phyloP scores from a whole-genome alignment of 805 yeast species.

The Komagataella pastoris region DNA sequence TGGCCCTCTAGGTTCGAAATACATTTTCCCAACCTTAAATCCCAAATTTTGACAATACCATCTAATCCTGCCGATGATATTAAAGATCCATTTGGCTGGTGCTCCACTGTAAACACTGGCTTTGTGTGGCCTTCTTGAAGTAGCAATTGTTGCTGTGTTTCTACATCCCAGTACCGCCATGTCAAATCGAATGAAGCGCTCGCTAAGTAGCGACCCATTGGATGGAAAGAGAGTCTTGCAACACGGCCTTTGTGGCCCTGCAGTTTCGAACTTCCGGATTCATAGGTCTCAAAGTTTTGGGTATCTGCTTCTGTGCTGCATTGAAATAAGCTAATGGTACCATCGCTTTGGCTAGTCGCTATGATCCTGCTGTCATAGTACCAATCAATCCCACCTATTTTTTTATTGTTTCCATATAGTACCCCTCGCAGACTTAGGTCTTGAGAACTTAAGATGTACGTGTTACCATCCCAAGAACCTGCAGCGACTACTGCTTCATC shows the following conservation, averaged over 20 bases:
- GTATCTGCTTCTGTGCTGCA: neutral
- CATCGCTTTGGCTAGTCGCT: conserved; percentile 35
- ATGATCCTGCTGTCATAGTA: conserved; percentile 6
- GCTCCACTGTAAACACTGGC: conserved; percentile 46
- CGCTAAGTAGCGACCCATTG: conserved; percentile 39
- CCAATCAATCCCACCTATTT: conserved; percentile 66
- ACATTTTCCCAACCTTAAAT: conserved; percentile 62
- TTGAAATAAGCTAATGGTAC: conserved; percentile 15
- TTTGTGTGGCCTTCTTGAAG: conserved; percentile 82
- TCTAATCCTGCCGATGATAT: conserved; percentile 72
- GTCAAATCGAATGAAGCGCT: conserved; percentile 76
- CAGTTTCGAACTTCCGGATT: conserved; percentile 5
- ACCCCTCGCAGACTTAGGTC: conserved; percentile 18
- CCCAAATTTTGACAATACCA: conserved; percentile 69
- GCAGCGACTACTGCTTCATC: conserved; percentile 31
- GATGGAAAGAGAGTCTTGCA: conserved; percentile 51
- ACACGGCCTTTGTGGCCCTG: conserved; percentile 45
- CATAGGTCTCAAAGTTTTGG: conserved; percentile 4
- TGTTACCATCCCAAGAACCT: conserved; percentile 78
- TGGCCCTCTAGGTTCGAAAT: conserved; percentile 54
- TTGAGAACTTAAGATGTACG: conserved; percentile 32
- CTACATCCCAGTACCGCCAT: conserved; percentile 80
- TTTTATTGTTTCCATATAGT: conserved; percentile 43
- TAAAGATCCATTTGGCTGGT: conserved; percentile 71
- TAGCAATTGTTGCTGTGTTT: conserved; percentile 31